Base-by-base conservation (phyloP, 768 basidiomycete species). In the Termitomyces sp. region DNA sequence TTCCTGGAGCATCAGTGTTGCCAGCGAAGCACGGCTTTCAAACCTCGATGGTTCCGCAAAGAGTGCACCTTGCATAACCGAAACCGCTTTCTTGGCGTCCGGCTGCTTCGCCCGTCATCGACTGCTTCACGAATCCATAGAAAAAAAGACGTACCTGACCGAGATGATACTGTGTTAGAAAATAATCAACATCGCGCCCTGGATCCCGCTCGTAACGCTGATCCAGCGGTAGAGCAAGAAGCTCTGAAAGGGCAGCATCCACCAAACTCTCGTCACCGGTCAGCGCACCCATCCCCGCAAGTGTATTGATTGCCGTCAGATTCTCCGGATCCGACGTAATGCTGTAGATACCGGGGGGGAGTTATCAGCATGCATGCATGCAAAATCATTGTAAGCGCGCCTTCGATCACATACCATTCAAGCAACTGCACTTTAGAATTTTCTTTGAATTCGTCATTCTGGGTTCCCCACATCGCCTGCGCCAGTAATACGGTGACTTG, bases 261-360 rank as follows among this genome's bases (percentile, higher is more conserved):
- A 95, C 79, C 19, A 97, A 79, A 35, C 79, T 81, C 34, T 89
- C 85, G 63, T 96, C 94, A 34, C 79, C 77, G 3, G 87, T 87
- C 53, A 95, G 71, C 54, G 94, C 85, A 11, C 92, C 94, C 83
- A 97, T 93, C n/a, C 89, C 90, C 0, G 90, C 90, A 1, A 98
- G 80, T 0, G 86, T 81, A 45, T 88, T 90, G 68, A 96, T 89
- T 1, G 92, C 92, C 53, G 81, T 77, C 49, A 94, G 68, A 65
- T 95, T 92, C 59, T 88, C 88, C 0, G 87, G 81, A 66, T 96
- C 90, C 25, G 78, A 70, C 0, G 86, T 78, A 61, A 97, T 88
- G 64, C 95, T 96, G 19, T 53, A 27, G 46, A 29, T 9, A 47
- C 52, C 29, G 45, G 51, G 42, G 49, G 53, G 51, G 16, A 43